Percentiles rank a stretch among this genome's conserved stretches.
Conservation (phyloP, 2,329 filamentous ascomycete species). For the Ophiostoma angusticollis region DNA sequence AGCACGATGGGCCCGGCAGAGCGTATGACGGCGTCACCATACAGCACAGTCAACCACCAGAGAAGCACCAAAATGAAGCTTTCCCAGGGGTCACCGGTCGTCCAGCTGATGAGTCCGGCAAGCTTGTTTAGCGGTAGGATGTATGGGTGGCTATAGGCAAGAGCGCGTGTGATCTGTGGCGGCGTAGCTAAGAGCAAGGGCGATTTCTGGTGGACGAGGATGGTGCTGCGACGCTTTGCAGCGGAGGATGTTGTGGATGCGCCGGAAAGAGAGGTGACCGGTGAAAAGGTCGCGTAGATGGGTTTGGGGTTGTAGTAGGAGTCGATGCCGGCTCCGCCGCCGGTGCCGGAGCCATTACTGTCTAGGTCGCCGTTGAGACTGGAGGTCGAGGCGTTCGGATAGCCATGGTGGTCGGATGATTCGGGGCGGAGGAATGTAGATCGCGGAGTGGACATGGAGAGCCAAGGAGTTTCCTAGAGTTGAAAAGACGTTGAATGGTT, state of each 20-base stretch:
- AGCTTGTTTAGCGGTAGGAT: conserved; percentile 78
- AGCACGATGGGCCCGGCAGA: conserved; percentile 74
- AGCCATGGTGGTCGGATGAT: conserved; percentile 18
- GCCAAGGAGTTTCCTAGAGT: conserved; percentile 35
- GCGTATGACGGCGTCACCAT: conserved; percentile 71
- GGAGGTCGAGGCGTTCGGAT: conserved; percentile 14
- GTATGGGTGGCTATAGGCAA: conserved; percentile 94
- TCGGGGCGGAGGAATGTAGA: conserved; percentile 19
- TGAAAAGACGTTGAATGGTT: not conserved
- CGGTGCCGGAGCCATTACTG: not conserved
- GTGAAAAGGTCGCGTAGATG: conserved; percentile 84
- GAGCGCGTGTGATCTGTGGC: conserved; percentile 81
- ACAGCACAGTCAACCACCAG: conserved; percentile 80
- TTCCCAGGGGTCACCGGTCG: conserved; percentile 86
- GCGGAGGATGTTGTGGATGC: conserved; percentile 39
- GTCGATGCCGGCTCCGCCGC: conserved; percentile 16
- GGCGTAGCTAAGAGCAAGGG: conserved; percentile 86
- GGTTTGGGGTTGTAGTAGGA: conserved; percentile 37
- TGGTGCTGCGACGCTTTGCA: conserved; percentile 70
- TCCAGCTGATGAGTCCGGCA: conserved; percentile 83
- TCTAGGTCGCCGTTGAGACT: conserved; percentile 3
- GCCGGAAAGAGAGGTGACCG: conserved; percentile 59
- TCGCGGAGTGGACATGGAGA: conserved; percentile 38
- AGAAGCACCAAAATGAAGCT: conserved; percentile 76
- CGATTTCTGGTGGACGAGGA: conserved; percentile 94